Base-by-base conservation (phyloP, 352 stramenopile species). In the Chloridella minuta region DNA sequence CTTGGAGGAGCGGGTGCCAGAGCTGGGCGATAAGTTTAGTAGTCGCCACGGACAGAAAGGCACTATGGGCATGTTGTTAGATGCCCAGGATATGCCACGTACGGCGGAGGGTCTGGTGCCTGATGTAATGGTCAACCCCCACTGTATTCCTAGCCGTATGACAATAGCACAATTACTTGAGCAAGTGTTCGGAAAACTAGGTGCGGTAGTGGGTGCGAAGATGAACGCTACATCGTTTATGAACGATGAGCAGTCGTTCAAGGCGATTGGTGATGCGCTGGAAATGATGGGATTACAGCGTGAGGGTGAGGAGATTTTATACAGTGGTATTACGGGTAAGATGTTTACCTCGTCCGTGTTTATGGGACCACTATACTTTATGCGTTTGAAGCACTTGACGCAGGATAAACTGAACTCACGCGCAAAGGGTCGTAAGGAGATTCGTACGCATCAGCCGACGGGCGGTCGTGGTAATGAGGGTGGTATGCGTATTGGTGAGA, bases 111-210 rank as follows among this genome's bases (percentile, higher is more conserved):
- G 97, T 25, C 98, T 99, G 88, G 95, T 94, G 0, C 97, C 97
- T 0, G 97, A 99, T 90, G 98, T 99, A 87, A 97, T 99, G 89
- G 95, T 99, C 28, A 99, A 99, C 90, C 97, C 97, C 16, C 97
- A 99, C 91, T 97, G 95, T 87, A 98, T 99, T 93, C 97, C 97
- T 85, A 98, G 93, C 85, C 96, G 97, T 93, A 99, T 99, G 97
- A 99, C 97, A 40, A 98, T 99, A 88, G 97, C 95, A 21, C 95
- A 99, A 90, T 92, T 99, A 87, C 96, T 99, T 89, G 97, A 99
- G 90, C 98, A 95, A 94, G 89, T 99, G 23, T 89, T 98, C 0
- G 95, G 95, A 52, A 99, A 99, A 91, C 94, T 98, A 85, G 96
- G 27, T 30, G 27, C 27, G 27, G 27, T 30, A 30, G 27, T 30